Conservation (phyloP, 2,329 filamentous ascomycete species). For the Neofusicoccum parvum region DNA sequence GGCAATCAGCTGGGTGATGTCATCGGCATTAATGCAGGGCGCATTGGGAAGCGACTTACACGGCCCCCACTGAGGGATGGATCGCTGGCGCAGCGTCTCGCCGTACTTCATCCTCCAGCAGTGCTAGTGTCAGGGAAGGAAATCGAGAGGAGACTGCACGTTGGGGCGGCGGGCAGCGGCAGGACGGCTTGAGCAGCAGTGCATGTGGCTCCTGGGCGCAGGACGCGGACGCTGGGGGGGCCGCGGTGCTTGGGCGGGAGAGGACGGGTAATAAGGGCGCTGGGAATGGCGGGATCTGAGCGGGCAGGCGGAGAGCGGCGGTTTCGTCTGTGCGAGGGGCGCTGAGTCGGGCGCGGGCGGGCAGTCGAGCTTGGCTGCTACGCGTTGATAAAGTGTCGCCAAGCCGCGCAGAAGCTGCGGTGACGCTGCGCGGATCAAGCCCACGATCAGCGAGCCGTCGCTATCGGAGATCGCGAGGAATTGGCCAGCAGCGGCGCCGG, state of each 20-base stretch:
- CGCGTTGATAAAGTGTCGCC: conserved; percentile 1
- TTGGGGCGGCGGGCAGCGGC: neutral
- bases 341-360: neutral
- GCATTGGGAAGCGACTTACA: conserved; percentile 51
- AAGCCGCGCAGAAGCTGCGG: conserved; percentile 8
- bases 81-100: conserved; percentile 71
- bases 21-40: neutral
- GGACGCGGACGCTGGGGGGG: neutral
- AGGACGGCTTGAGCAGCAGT: neutral
- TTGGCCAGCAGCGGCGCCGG: conserved; percentile 8
- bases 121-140: neutral
- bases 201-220: neutral
- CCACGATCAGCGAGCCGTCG: neutral
- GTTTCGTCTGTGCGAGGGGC: neutral
- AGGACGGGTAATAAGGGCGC: conserved; percentile 16
- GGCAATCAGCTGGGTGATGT: conserved; percentile 25
- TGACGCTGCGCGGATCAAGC: neutral
- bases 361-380: neutral
- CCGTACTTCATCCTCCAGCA: conserved; percentile 70
- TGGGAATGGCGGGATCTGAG: neutral
- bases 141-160: neutral
- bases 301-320: neutral
- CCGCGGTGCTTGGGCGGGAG: neutral
- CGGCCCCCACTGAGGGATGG: conserved; percentile 79
- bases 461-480: conserved; percentile 16